Percentiles rank a stretch among this genome's conserved stretches.
Evolutionary conservation across 768 basidiomycete genomes (phyloP).

Genomic region (Phanerodontia chrysosporium): DNA sequence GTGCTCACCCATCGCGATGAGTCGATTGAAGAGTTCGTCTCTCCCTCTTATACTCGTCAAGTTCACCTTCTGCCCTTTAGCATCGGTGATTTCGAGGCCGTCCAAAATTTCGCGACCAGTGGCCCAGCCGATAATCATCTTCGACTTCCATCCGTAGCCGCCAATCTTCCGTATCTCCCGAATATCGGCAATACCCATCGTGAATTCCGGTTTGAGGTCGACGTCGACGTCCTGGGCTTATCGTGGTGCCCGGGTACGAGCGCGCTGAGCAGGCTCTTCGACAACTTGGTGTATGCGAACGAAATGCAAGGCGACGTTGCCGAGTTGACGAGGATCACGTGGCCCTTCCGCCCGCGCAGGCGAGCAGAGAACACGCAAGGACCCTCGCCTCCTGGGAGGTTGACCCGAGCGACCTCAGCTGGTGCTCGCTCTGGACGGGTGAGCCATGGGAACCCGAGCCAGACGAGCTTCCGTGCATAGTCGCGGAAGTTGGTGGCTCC

Average conservation of each 20-base stretch:
- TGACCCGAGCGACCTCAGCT: conserved; percentile 10
- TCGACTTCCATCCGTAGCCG: conserved; percentile 37
- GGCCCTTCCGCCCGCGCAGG: conserved; percentile 27
- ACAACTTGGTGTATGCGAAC: conserved; percentile 17
- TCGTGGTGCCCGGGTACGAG: background rate
- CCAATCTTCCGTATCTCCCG: conserved; percentile 30
- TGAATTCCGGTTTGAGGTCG: conserved; percentile 24
- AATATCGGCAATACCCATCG: conserved; percentile 27
- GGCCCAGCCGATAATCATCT: conserved; percentile 33
- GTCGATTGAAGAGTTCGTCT: conserved; percentile 33
- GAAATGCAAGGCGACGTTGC: conserved; percentile 30
- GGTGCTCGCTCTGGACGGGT: background rate
- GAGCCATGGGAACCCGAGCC: background rate
- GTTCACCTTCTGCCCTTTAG: conserved; percentile 16
- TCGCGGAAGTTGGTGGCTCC: conserved; percentile 4
- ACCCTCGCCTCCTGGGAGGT: conserved; percentile 21
- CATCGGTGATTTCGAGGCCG: conserved; percentile 26
- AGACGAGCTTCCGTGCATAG: background rate
- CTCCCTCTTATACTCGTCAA: conserved; percentile 29
- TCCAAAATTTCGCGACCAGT: conserved; percentile 25
- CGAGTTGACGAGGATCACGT: conserved; percentile 24
- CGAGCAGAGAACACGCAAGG: conserved; percentile 28
- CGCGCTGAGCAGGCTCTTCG: conserved; percentile 4
- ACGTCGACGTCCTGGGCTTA: conserved; percentile 2
- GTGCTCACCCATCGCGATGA: conserved; percentile 25